Base-by-base conservation (phyloP, 140 eudicot species). In the Oenanthe javanica region DNA sequence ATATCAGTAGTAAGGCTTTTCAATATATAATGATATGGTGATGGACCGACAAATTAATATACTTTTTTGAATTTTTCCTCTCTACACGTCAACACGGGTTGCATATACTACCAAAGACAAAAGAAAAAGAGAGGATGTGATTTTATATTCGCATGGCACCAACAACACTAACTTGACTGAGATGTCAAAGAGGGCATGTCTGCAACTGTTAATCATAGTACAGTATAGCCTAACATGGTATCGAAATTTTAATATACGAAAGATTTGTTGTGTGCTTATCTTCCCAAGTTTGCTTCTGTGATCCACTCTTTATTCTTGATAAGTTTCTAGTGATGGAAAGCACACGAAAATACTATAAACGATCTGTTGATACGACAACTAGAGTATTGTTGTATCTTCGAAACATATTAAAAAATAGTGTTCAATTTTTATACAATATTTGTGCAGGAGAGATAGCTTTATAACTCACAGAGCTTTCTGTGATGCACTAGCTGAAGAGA, bases 401-500 rank as follows among this genome's bases (percentile, higher is more conserved):
- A 21, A 18, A 59, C 67, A 18, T 6, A 19, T 59, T 5, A 59
- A 21, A 23, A 59, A 61, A 63, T 9, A 23, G 71, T 63, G 71
- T 10, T 63, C 5, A 31, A 31, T 31, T 31, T 31, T 31, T 31
- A 31, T 31, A 31, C 36, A 31, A 31, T 31, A 31, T 31, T 31
- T 31, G 43, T 57, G 61, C 84, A 92, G 97, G 91, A 90, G 97
- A 79, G 97, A 92, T 81, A 92, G 93, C 76, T 92, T 92, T 74
- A 89, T 92, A 72, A 89, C 96, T 51, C 97, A 92, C 76, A 92
- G 97, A 81, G 96, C 93, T 7, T 90, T 92, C 83, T 92, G 97
- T 70, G 97, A 92, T 51, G 96, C 96, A 21, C 59, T 77, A 19
- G 80, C 80, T 31, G 84, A 81, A 74, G 84, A 81, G 66, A 81